Evolutionary conservation across 225 moss, liverwort and hornwort species (phyloP), one percentile per base, ranked within the genome.

Genomic region (Sphagnum contortum): DNA sequence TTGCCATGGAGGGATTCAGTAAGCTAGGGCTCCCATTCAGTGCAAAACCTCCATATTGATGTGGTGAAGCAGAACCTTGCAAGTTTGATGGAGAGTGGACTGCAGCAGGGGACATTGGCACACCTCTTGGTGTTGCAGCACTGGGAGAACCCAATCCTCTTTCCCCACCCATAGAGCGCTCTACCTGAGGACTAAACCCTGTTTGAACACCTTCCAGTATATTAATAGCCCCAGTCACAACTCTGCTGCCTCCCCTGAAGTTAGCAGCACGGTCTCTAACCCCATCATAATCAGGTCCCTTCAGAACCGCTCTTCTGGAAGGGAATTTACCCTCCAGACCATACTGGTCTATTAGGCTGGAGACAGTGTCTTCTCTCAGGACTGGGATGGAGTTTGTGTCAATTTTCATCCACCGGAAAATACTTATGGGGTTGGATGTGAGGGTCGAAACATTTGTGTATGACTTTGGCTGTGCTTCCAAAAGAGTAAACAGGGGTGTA

Each of bases 321-420:
- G 49, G 64, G 6, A 61, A 62, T 68, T 87, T 93, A 57, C 57
- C 64, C 68, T 87, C 87, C 59, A 77, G 50, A 44, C 76, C 79
- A 66, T 78, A 81, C 52, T 76, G 79, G 47, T 87, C 88, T 12
- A 98, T 67, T 72, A 93, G 83, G 69, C 89, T 86, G 67, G 91
- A 91, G 59, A 81, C 86, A 52, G 82, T 82, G 69, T 87, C 90
- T 69, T 89, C 93, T 66, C 86, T 83, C 14, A 77, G 74, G 50
- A 93, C 79, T 64, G 72, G 82, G 70, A 89, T 87, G 8, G 74
- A 69, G 57, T 91, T 93, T 9, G 87, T 89, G 68, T 79, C 90
- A 58, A 98, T 87, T 77, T 82, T 89, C 89, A 89, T 83, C 74
- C 85, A 85, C 56, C 89, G 87, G 56, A 75, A 68, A 63, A 91